Base-by-base conservation (phyloP, 2,329 filamentous ascomycete species). In the Colletotrichum falcatum region DNA sequence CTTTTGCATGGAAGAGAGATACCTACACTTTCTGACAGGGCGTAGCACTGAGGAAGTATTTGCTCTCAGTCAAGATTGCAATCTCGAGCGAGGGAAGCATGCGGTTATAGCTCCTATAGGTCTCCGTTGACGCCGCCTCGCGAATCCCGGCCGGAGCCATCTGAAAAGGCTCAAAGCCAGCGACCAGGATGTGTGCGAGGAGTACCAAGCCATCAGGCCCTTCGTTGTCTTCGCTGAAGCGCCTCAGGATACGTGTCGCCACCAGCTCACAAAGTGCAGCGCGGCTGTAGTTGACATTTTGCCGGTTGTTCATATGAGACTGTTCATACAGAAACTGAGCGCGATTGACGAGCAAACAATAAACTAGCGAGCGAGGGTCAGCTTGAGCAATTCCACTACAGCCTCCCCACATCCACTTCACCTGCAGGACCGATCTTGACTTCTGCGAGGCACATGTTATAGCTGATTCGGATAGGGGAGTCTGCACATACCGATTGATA, bases 121-220 rank as follows among this genome's bases (percentile, higher is more conserved):
- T 81, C 48, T 83, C 84, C 30, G 82, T 79, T 73, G 86, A 83
- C 37, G 87, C 89, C 74, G 92, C 86, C 20, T 85, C 83, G 44
- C 88, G 85, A 49, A 95, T 86, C 65, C 92, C 87, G 1, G 85
- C 82, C 0, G 94, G 94, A 0, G 93, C 93, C 74, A 93, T 93
- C 80, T 96, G 93, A 75, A 96, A 96, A 1, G 94, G 93, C 75
- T 94, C 91, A 75, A 97, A 96, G 18, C 92, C 92, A 20, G 93
- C 92, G 18, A 97, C 92, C 26, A 96, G 87, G 39, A 96, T 91
- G 74, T 95, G 92, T 7, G 93, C 90, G 7, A 96, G 85, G 28
- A 94, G 83, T 5, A 96, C 83, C 16, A 96, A 85, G 1, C 93
- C 92, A 33, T 90, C 85, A 0, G 89, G 84, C 6, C 92, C 92